Base-by-base conservation (phyloP, 768 basidiomycete genomes). In the Cyclocybe aegerita region DNA sequence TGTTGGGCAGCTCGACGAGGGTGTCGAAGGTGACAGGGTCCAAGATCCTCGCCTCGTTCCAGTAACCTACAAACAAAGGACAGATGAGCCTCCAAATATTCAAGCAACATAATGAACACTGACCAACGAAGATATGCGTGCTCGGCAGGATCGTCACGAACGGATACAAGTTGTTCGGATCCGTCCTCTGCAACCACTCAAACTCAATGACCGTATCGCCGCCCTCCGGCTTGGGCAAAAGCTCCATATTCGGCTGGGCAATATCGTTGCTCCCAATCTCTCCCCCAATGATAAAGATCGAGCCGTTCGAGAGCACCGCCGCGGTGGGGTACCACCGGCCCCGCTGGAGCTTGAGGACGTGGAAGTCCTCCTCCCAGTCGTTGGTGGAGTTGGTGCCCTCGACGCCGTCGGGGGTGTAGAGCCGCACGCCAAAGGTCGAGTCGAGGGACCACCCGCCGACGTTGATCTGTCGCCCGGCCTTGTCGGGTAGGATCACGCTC, bases 101-200 rank as follows among this genome's bases (percentile, higher is more conserved):
- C 11, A 12, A 35, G 7, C 10, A 4, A 37, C 9, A 4, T 4
- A 7, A 36, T 8, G 40, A n/a, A 32, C 8, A 68, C 79, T 44
- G 43, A 86, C 88, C 85, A 36, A 87, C 75, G 62, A 91, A 90
- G 58, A 92, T 68, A 32, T 77, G 75, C 1, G 80, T 80, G 39
- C 83, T 83, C 0, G 90, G 88, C 11, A 92, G 76, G 6, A 90
- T 75, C 47, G 85, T 65, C 32, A 91, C 67, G 73, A 88, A 91
- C 0, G 90, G 89, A 59, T 92, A 92, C 43, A 92, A 65, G 58
- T 90, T 90, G 60, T 88, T 82, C 0, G 90, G 90, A 59, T 91
- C 85, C 4, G 90, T 90, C 23, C 87, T 76, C 32, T 71, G 62
- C 31, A 91, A 70, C 71, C 81, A 90, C 52, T 86, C 83, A 46